Evolutionary conservation across 2,329 filamentous ascomycete genomes (phyloP), one percentile per base, ranked within the genome.

Genomic region (Arthrinium puccinioides): DNA sequence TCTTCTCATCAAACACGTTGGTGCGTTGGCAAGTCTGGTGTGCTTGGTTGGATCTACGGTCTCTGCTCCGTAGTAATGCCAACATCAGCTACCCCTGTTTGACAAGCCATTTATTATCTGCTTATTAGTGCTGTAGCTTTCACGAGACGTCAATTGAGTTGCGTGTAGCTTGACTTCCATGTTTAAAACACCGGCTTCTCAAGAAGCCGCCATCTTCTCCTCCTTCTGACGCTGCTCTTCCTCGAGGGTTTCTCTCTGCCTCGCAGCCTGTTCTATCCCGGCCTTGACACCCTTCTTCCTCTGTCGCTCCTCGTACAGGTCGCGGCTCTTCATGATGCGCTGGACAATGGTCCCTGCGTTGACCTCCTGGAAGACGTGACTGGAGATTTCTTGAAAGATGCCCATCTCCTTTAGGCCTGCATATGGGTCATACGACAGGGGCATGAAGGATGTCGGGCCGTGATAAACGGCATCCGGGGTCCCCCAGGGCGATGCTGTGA

Each of bases 331-430:
- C 70, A 97, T 71, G 56, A 98, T 98, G 21, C 92, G 72, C 48
- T 84, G 77, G 32, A 98, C 89, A 50, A 98, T 97, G 50, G 92
- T 83, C 4, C 82, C 88, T 1, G 90, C 88, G 60, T 97, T 96
- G 45, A 97, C 88, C 43, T 88, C 74, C 46, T 85, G 75, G 57
- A 90, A 98, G 15, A 77, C 70, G 62, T 98, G 92, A 36, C 69
- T 61, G 9, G 76, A 75, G 28, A 95, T 81, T 57, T 94, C 78
- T 27, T 70, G 74, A 68, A 94, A 95, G 55, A 98, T 87, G 23
- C 83, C 82, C 69, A 95, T 79, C 32, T 72, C 69, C 61, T 89
- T 92, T 37, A 88, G 81, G 11, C 79, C 86, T 20, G 72, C 70
- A 64, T 97, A 96, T 2, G 85, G 84, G 53, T 89, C 84, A 55